phyloP scores from a whole-genome alignment of 2,329 filamentous ascomycete genomes.

The Chrysoporthe puriensis region DNA sequence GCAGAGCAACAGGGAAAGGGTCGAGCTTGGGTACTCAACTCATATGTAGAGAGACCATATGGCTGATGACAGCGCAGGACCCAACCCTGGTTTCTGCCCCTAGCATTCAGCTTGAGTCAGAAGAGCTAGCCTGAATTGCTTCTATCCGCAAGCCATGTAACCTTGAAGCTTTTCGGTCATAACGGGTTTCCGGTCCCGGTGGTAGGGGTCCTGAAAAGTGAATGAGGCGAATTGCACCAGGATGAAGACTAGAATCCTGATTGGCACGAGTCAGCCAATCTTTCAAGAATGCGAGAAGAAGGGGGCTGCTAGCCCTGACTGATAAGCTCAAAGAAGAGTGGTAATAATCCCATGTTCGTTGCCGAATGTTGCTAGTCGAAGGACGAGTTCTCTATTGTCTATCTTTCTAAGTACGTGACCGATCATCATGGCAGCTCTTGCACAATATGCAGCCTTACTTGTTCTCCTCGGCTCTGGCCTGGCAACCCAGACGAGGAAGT shows the following conservation, averaged over 20 bases:
- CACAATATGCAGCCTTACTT: conserved; percentile 12
- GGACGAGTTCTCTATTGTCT: background rate
- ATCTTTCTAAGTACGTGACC: background rate
- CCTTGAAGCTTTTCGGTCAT: background rate
- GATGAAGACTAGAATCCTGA: too few species aligned
- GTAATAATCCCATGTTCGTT: background rate
- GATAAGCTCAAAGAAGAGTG: background rate
- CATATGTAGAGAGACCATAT: too few species aligned
- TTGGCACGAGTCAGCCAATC: too few species aligned
- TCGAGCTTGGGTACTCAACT: too few species aligned
- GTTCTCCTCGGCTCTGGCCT: conserved; percentile 15
- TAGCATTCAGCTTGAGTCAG: background rate
- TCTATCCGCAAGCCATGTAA: background rate
- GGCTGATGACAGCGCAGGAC: too few species aligned
- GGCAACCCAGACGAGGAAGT: conserved; percentile 6
- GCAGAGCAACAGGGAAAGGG: too few species aligned
- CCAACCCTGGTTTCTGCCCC: too few species aligned
- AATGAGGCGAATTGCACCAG: too few species aligned
- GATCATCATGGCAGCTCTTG: conserved; percentile 3
- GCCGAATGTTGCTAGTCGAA: background rate
- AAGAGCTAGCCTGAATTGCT: background rate
- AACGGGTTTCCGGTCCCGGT: too few species aligned
- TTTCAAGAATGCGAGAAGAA: background rate
- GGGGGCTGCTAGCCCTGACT: background rate
- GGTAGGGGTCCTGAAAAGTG: too few species aligned